Evolutionary conservation across 257 asterid species (phyloP).

Genomic region (Misopates orontium): DNA sequence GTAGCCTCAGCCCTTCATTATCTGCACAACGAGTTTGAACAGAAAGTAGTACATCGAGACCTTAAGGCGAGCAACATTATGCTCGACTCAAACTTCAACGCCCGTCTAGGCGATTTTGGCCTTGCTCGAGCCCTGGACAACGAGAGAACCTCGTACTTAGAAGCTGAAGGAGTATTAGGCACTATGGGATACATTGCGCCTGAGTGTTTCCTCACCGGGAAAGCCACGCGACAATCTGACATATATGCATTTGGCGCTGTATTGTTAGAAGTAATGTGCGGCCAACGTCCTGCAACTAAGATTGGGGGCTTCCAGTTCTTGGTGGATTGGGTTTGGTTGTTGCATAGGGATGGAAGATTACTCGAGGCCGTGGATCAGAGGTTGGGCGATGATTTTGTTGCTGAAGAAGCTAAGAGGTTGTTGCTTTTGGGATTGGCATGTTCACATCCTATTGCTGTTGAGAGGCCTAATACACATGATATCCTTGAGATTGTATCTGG

Average conservation of each 20-base stretch:
- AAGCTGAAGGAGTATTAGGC: slow-evolving; percentile 79
- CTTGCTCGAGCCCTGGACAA: slow-evolving; percentile 87
- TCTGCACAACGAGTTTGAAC: slow-evolving; percentile 85
- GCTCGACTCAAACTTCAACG: slow-evolving; percentile 79
- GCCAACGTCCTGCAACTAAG: slow-evolving; percentile 68
- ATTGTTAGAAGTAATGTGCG: slow-evolving; percentile 67
- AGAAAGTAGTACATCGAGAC: slow-evolving; percentile 79
- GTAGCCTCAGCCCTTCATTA: slow-evolving; percentile 87
- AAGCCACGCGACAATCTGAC: slow-evolving; percentile 79
- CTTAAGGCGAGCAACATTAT: slow-evolving; percentile 89
- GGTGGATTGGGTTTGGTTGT: slow-evolving; percentile 87
- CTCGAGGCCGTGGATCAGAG: slow-evolving; percentile 70
- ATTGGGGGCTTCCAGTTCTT: slow-evolving; percentile 47
- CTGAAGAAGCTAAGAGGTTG: slow-evolving; percentile 66
- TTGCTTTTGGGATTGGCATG: slow-evolving; percentile 78
- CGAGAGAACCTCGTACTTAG: slow-evolving; percentile 72
- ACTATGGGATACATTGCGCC: slow-evolving; percentile 94
- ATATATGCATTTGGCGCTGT: slow-evolving; percentile 85
- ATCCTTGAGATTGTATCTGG: slow-evolving; percentile 67
- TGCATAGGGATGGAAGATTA: slow-evolving; percentile 65
- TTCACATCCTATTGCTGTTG: slow-evolving; percentile 63
- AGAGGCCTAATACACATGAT: slow-evolving; percentile 62
- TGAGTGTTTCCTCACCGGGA: slow-evolving; percentile 88
- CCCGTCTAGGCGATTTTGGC: slow-evolving; percentile 92
- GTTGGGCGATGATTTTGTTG: slow-evolving; percentile 46